Evolutionary conservation across 192 early-diverging fungal genomes (phyloP).

Genomic region (Coemansia sp.): DNA sequence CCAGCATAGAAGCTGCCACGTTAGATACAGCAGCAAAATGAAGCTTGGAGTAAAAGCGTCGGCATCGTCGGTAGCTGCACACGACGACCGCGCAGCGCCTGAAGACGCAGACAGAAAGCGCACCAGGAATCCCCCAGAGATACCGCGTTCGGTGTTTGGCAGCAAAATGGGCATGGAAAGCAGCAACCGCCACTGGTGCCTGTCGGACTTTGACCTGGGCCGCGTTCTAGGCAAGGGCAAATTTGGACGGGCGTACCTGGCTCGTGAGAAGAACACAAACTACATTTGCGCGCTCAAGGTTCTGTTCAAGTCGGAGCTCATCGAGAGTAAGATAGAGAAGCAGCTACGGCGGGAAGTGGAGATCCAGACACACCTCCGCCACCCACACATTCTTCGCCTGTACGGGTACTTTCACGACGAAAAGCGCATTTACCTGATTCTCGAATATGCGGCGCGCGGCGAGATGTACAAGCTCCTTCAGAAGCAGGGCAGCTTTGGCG

Average conservation of each 20-base stretch:
- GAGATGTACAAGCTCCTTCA: constrained; percentile 87
- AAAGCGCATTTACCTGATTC: constrained; percentile 87
- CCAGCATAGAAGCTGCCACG: neutral
- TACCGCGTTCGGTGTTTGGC: neutral
- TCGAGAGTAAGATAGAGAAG: constrained; percentile 73
- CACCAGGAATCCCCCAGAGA: neutral
- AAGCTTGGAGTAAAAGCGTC: neutral
- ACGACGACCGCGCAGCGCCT: neutral
- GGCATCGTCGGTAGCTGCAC: neutral
- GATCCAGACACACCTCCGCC: constrained; percentile 89
- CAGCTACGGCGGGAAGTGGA: constrained; percentile 95
- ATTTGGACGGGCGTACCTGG: constrained; percentile 93
- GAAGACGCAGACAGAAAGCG: neutral
- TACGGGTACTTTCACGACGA: constrained; percentile 96
- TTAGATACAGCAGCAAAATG: neutral
- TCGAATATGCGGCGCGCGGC: constrained; percentile 94
- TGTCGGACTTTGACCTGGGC: constrained; percentile 91
- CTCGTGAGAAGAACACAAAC: constrained; percentile 80
- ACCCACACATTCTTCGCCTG: constrained; percentile 90
- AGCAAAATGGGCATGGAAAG: neutral
- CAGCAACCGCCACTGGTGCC: constrained; percentile 50
- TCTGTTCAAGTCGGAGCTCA: constrained; percentile 79
- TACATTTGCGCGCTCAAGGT: constrained; percentile 93
- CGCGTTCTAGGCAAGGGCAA: constrained; percentile 88
- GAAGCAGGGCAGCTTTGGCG: constrained; percentile 68